Evolutionary conservation across 805 yeast genomes (phyloP).

Genomic region (Monosporozyma unispora): DNA sequence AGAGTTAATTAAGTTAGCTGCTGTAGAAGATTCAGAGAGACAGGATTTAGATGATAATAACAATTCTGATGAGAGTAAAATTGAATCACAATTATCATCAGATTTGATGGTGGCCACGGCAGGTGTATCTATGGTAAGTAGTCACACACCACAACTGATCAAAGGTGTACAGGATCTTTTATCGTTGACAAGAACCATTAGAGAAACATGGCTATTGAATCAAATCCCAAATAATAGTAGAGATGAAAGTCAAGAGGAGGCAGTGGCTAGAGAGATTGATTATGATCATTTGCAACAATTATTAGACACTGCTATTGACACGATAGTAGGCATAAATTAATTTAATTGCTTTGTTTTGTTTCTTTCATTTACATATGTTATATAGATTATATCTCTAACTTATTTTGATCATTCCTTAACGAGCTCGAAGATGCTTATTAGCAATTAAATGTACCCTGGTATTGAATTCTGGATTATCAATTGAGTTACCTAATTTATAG

Average conservation of each 20-base stretch:
- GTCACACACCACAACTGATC: constrained; percentile 26
- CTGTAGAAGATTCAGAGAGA: constrained; percentile 11
- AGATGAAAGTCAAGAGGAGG: not conserved
- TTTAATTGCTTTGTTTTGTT: not conserved
- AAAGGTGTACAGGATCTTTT: constrained; percentile 29
- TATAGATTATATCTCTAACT: not conserved
- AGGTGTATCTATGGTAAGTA: constrained; percentile 23
- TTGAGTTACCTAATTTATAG: constrained; percentile 66
- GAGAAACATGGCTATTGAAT: constrained; percentile 30
- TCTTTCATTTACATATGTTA: not conserved
- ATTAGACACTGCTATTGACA: constrained; percentile 18
- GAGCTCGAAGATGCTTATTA: constrained; percentile 48
- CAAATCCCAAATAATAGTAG: constrained; percentile 20
- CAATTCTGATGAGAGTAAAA: constrained; percentile 6
- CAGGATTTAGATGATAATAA: constrained; percentile 11
- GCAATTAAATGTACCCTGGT: constrained; percentile 46
- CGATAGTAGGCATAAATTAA: constrained; percentile 9
- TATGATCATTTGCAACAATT: constrained; percentile 13
- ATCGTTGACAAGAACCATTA: constrained; percentile 24
- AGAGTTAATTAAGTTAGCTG: constrained; percentile 22
- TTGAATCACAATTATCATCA: constrained; percentile 5
- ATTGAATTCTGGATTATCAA: constrained; percentile 68
- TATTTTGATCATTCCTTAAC: no score
- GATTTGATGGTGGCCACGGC: constrained; percentile 22
- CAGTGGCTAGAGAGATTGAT: constrained; percentile 3